Evolutionary conservation across 495 filamentous ascomycete genomes (phyloP).

Genomic region (Daldinia caldariorum): DNA sequence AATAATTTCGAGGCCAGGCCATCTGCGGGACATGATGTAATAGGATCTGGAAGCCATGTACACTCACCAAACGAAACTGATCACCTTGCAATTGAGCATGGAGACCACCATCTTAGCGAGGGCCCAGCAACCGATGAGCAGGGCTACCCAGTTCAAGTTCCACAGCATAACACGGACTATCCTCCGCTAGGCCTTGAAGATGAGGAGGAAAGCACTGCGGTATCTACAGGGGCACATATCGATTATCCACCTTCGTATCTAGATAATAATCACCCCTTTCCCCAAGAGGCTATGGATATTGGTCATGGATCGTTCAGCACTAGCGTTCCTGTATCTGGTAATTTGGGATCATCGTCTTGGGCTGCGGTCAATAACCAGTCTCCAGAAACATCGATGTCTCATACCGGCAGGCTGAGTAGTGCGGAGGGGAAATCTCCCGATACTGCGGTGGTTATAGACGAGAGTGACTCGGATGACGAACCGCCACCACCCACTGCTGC

Average conservation of each 20-base stretch:
- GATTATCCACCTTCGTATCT: constrained; percentile 35
- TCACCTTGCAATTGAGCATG: constrained; percentile 41
- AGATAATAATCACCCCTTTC: constrained; percentile 14
- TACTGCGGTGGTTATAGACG: constrained; percentile 44
- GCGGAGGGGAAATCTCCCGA: constrained; percentile 35
- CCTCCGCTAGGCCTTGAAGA: constrained; percentile 33
- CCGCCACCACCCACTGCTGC: constrained; percentile 26
- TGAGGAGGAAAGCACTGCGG: constrained; percentile 16
- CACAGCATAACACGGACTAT: constrained; percentile 21
- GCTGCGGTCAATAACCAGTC: constrained; percentile 37
- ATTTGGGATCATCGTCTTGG: constrained; percentile 27
- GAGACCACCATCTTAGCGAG: constrained; percentile 8
- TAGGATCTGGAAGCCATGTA: constrained; percentile 8
- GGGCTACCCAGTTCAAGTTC: constrained; percentile 16
- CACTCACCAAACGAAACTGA: constrained; percentile 40
- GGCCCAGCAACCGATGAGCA: constrained; percentile 15
- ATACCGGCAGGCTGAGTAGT: constrained; percentile 34
- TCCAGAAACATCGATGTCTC: constrained; percentile 20
- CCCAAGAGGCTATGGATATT: constrained; percentile 24
- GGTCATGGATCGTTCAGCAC: constrained; percentile 15
- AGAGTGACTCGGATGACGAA: constrained; percentile 40
- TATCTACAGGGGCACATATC: constrained; percentile 2
- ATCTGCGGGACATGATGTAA: background rate
- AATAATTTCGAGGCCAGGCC: constrained; percentile 8
- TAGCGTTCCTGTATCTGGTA: background rate